A percentile compares a stretch with the other conserved stretches of the same genome.
Evolutionary conservation across 1,284 basidiomycete genomes (phyloP).

Genomic region (Trametes versicolor): DNA sequence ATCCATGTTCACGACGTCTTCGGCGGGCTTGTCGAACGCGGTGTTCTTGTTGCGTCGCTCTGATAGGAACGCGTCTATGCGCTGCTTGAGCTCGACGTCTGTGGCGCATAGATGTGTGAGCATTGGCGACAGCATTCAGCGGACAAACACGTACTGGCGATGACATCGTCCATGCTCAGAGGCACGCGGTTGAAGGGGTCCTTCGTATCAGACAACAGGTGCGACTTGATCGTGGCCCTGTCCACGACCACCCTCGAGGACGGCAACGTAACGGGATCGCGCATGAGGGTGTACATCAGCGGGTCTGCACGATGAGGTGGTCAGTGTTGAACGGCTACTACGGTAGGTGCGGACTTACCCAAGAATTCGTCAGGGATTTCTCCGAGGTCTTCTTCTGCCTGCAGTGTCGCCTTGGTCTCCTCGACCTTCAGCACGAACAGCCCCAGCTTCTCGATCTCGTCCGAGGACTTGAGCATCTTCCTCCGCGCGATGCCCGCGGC

Average conservation of each 20-base stretch:
- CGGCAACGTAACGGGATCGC: slow-evolving; percentile 93
- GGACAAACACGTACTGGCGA: slow-evolving; percentile 64
- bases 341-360: slow-evolving; percentile 58
- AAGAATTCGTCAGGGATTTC: slow-evolving; percentile 97
- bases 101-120: neutral
- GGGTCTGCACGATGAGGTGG: slow-evolving; percentile 69
- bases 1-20: slow-evolving; percentile 50
- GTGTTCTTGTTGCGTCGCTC: slow-evolving; percentile 56
- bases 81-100: slow-evolving; percentile 70
- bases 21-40: slow-evolving; percentile 41
- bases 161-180: slow-evolving; percentile 81
- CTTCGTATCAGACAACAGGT: slow-evolving; percentile 89
- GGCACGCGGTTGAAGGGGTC: slow-evolving; percentile 93
- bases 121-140: neutral
- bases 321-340: slow-evolving; percentile 14
- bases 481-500: slow-evolving; percentile 79
- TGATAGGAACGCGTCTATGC: slow-evolving; percentile 68
- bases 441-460: slow-evolving; percentile 81
- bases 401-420: slow-evolving; percentile 77
- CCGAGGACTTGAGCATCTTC: slow-evolving; percentile 79
- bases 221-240: slow-evolving; percentile 94
- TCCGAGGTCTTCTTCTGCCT: slow-evolving; percentile 92
- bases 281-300: slow-evolving; percentile 95
- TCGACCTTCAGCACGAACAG: slow-evolving; percentile 88
- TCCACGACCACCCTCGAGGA: slow-evolving; percentile 87